Percentiles rank a stretch among this genome's conserved stretches.
Conservation (phyloP, 129 eudicot genomes). For the Kitagawia praeruptora region DNA sequence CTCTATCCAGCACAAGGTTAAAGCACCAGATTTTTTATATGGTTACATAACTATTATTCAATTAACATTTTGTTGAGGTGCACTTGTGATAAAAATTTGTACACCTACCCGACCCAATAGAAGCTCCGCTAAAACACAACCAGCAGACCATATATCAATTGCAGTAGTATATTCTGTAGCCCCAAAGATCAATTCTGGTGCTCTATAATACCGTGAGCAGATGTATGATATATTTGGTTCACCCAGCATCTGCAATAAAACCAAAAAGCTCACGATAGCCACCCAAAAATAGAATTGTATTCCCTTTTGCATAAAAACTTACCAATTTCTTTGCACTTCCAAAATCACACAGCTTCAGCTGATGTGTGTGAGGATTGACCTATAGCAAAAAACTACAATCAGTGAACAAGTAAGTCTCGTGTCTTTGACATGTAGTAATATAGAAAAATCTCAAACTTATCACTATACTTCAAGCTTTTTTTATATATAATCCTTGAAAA, state of each 20-base stretch:
- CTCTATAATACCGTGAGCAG: conserved; percentile 94
- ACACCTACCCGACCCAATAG: conserved; percentile 73
- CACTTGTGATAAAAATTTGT: not conserved
- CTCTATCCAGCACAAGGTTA: not conserved
- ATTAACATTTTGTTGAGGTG: not conserved
- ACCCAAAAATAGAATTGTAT: not conserved
- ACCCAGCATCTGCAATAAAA: conserved; percentile 59
- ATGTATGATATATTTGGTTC: conserved; percentile 97
- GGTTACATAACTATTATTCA: not conserved
- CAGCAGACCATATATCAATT: conserved; percentile 98
- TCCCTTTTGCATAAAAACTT: conserved; percentile 16
- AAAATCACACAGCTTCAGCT: conserved; percentile 90
- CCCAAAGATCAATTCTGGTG: conserved; percentile 93
- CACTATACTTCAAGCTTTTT: not conserved
- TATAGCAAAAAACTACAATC: conserved; percentile 17
- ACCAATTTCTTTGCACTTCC: conserved; percentile 98
- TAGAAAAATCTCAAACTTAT: not conserved
- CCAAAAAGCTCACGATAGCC: conserved; percentile 8
- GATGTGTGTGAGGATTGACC: conserved; percentile 96
- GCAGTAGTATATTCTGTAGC: conserved; percentile 97
- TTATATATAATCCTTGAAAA: not conserved
- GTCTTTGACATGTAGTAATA: not conserved
- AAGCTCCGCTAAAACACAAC: conserved; percentile 94
- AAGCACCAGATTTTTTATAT: not conserved
- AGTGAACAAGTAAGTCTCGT: not conserved